Conservation (phyloP, 352 stramenopile genomes). For the Phytophthora tubulina region DNA sequence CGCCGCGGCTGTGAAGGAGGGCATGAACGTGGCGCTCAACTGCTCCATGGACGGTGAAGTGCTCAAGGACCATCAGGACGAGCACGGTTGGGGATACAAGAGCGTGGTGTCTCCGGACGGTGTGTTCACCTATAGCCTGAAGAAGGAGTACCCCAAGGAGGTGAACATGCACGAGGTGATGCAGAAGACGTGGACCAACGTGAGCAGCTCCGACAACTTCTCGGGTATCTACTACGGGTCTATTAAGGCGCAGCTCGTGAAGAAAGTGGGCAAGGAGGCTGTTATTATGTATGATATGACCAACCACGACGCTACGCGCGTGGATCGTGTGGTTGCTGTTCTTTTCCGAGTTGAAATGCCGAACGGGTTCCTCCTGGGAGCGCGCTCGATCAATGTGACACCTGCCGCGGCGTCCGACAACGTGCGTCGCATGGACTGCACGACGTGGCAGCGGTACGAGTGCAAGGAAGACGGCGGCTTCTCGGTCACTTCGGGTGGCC, state of each 20-base stretch:
- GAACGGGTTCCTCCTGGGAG: conserved; percentile 47
- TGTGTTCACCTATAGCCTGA: conserved; percentile 43
- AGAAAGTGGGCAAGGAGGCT: conserved; percentile 40
- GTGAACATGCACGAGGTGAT: conserved; percentile 44
- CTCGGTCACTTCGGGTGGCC: conserved; percentile 38
- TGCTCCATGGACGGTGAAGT: conserved; percentile 43
- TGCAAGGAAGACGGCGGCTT: conserved; percentile 36
- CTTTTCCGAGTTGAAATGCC: conserved; percentile 36
- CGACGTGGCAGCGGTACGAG: conserved; percentile 46
- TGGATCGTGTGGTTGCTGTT: conserved; percentile 47
- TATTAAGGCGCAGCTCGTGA: conserved; percentile 43
- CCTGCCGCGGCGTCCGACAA: conserved; percentile 7
- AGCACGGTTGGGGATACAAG: conserved; percentile 48
- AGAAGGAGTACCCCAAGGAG: conserved; percentile 43
- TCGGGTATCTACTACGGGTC: conserved; percentile 46
- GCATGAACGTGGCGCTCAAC: conserved; percentile 30
- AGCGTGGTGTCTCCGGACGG: conserved; percentile 35
- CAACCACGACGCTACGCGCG: conserved; percentile 41
- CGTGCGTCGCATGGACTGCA: conserved; percentile 42
- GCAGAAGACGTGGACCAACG: conserved; percentile 40
- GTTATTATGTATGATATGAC: conserved; percentile 50
- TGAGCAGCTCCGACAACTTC: conserved; percentile 42
- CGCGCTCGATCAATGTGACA: conserved; percentile 35
- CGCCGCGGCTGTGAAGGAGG: conserved; percentile 32
- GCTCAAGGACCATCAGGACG: conserved; percentile 41